Conservation (phyloP, 2,329 filamentous ascomycete genomes). For the Botrytis pseudocinerea region DNA sequence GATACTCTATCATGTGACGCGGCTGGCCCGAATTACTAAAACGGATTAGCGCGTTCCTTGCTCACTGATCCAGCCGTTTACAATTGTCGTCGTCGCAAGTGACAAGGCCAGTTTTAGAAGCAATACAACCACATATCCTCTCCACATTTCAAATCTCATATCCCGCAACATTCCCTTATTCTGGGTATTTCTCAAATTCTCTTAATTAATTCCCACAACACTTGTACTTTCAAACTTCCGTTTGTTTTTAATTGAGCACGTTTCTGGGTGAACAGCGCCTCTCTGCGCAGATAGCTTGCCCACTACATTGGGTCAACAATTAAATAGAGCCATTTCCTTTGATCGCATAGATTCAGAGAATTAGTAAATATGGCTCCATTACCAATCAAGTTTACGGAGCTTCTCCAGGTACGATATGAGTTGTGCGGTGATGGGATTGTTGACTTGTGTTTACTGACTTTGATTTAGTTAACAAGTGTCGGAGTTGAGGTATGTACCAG, state of each 20-base stretch:
- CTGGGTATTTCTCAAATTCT: slow-evolving; percentile 31
- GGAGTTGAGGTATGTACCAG: slow-evolving; percentile 53
- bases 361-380: slow-evolving; percentile 49
- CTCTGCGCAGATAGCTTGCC: slow-evolving; percentile 22
- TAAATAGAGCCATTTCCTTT: slow-evolving; percentile 32
- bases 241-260: slow-evolving; percentile 37
- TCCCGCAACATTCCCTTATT: slow-evolving; percentile 10
- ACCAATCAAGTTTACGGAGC: slow-evolving; percentile 91
- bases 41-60: slow-evolving; percentile 6
- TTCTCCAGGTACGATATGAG: slow-evolving; percentile 83
- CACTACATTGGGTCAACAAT: slow-evolving; percentile 23
- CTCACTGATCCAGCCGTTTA: slow-evolving; percentile 11
- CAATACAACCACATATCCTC: slow-evolving; percentile 19
- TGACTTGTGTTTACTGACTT: slow-evolving; percentile 34
- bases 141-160: slow-evolving; percentile 19
- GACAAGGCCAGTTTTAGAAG: slow-evolving; percentile 16
- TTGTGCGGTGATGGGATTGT: slow-evolving; percentile 74
- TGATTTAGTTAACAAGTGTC: slow-evolving; percentile 51
- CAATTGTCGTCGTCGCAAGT: slow-evolving; percentile 19
- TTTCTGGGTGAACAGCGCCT: slow-evolving; percentile 25
- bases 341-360: slow-evolving; percentile 27
- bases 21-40: background rate
- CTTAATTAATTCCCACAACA: slow-evolving; percentile 31
- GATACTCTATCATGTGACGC: slow-evolving; percentile 1
- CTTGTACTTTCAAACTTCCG: slow-evolving; percentile 20